A percentile compares a stretch with the other conserved stretches of the same genome.
Conservation (phyloP, 2,329 filamentous ascomycete species). For the Berkeleyomyces basicola region DNA sequence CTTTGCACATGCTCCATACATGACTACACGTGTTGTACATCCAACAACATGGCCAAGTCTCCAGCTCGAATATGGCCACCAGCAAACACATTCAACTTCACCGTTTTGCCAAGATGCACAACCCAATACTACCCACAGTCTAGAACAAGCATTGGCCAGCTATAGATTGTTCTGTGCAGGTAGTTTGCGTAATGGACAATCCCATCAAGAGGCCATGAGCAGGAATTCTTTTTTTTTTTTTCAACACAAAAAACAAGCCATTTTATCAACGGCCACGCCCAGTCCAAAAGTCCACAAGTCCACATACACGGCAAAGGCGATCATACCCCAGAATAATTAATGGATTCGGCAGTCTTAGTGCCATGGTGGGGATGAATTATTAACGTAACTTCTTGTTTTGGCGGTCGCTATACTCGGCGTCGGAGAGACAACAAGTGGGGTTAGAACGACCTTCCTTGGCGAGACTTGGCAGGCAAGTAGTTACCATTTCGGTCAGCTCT, state of each 20-base stretch:
- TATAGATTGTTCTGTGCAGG: background rate
- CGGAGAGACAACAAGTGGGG: background rate
- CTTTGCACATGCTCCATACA: too few relatives aligned
- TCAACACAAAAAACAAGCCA: background rate
- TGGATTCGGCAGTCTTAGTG: background rate
- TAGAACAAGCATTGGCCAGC: background rate
- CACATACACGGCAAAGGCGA: background rate
- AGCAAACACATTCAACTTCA: background rate
- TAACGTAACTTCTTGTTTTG: background rate
- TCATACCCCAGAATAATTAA: background rate
- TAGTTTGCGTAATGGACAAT: background rate
- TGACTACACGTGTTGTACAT: too few relatives aligned
- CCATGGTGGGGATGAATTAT: background rate
- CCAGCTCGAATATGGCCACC: background rate
- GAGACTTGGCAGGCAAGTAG: background rate
- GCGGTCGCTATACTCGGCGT: background rate
- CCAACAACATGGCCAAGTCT: background rate
- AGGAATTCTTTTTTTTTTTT: too few relatives aligned
- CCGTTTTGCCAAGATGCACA: background rate
- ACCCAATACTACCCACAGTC: background rate
- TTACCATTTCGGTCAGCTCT: background rate
- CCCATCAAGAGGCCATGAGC: too few relatives aligned
- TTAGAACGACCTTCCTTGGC: background rate
- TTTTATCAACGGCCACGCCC: background rate
- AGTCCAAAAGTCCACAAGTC: background rate